phyloP scores from a whole-genome alignment of 2,329 filamentous ascomycete species.

The Trichoderma oligosporum region DNA sequence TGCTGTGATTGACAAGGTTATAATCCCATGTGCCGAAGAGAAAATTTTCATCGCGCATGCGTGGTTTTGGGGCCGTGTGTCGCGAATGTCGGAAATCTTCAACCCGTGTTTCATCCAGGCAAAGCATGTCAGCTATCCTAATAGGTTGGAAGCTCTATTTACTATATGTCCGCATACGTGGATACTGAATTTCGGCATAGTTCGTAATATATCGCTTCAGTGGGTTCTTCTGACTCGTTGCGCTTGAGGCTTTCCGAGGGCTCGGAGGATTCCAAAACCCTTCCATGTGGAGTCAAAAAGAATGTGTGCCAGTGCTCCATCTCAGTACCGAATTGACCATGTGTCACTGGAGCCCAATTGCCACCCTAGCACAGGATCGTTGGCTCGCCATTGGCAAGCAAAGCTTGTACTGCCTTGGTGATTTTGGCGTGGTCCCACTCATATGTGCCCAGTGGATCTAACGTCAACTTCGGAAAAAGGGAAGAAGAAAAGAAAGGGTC shows the following conservation, averaged over 20 bases:
- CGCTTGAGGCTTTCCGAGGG: conserved; percentile 5
- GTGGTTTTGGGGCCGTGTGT: conserved; percentile 13
- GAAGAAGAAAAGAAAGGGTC: background rate
- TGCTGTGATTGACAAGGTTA: background rate
- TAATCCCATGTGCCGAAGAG: background rate
- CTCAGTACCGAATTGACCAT: conserved; percentile 11
- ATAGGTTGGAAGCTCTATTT: background rate
- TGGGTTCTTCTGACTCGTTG: conserved; percentile 13
- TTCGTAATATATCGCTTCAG: conserved; percentile 2
- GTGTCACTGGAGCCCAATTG: conserved; percentile 9
- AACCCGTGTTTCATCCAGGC: conserved; percentile 9
- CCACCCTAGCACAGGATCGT: background rate
- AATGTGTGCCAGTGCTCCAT: background rate
- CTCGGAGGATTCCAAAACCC: conserved; percentile 17
- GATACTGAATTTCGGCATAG: background rate
- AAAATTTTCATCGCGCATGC: conserved; percentile 4
- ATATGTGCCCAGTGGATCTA: background rate
- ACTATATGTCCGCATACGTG: background rate
- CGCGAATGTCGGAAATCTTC: conserved; percentile 1
- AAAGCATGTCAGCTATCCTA: conserved; percentile 11
- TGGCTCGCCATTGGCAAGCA: conserved; percentile 5
- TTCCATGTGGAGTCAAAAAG: conserved; percentile 18
- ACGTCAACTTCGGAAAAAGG: background rate
- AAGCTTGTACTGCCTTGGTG: background rate
- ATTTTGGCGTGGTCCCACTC: background rate